Base-by-base conservation (phyloP, 2,329 filamentous ascomycete species). In the Teratosphaeriaceae sp. region DNA sequence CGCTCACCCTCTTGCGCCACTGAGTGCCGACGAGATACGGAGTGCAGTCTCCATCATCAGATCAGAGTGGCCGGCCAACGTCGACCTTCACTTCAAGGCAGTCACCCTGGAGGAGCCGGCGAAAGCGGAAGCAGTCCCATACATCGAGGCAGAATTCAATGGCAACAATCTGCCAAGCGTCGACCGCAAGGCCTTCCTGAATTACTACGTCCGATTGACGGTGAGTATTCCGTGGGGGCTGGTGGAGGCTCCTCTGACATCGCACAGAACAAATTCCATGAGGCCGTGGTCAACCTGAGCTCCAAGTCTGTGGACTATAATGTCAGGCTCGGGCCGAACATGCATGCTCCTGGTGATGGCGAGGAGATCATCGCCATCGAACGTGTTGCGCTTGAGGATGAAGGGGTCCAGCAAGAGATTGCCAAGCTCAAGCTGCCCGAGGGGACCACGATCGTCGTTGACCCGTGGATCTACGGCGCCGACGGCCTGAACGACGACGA, bases 391-490 rank as follows among this genome's bases (percentile, higher is more conserved):
- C 62, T 80, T 11, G 67, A 67, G 33, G 74, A 81, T 49, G 69
- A 72, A 21, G 67, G 66, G 2, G 78, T 82, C 7, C 66, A 78
- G 53, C 74, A 73, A 2, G 78, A 78, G 48, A 70, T 81, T 43
- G 73, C 72, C 24, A 81, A 81, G 52, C 51, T 82, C 46, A 61
- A 79, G 45, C 66, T 82, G 1, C 78, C 78, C 0, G 62, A 75
- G 49, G 77, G 75, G 16, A 69, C 76, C 5, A 70, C 70, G 1
- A 67, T 82, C 15, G 73, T 78, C 47, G 69, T 71, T 39, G 78
- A 80, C 49, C 77, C 77, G 0, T 88, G 84, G 84, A 85, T 85
- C 27, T 88, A 87, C 49, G 78, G 69, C 7, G 63, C 68, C 9
- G 70, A 73, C 53, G 71, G 70, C n/a, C 52, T 73, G 30, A 58